Conservation (phyloP, 345 rosid species). For the Physaria fendleri region DNA sequence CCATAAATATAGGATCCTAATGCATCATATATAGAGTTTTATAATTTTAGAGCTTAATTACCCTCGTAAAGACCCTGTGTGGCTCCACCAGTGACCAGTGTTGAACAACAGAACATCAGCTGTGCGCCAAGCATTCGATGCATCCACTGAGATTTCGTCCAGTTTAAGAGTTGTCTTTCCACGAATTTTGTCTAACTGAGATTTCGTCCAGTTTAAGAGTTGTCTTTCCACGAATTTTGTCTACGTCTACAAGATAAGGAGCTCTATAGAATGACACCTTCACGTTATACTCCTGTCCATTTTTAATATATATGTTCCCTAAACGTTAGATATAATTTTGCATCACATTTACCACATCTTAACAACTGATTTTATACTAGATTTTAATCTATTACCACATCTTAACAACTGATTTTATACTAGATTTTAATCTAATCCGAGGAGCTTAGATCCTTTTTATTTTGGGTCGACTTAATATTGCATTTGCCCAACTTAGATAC, state of each 20-base stretch:
- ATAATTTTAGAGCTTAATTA: conserved; percentile 6
- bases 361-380: no score
- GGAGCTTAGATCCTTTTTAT: neutral
- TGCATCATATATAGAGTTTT: no score
- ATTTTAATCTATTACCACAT: no score
- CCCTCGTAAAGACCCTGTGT: conserved; percentile 75
- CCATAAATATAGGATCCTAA: no score
- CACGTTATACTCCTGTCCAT: conserved; percentile 80
- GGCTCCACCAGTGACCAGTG: conserved; percentile 99
- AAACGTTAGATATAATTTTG: no score
- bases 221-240: conserved; percentile 53
- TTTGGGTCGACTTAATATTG: no score
- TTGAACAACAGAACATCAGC: conserved; percentile 71
- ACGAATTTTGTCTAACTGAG: conserved; percentile 46
- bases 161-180: conserved; percentile 67
- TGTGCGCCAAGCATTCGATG: conserved; percentile 42
- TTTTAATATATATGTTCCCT: no score
- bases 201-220: conserved; percentile 64
- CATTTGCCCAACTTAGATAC: no score
- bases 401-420: no score
- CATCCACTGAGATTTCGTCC: conserved; percentile 62
- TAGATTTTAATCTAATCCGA: neutral
- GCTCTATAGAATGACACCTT: conserved; percentile 65
- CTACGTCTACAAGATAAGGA: conserved; percentile 84
- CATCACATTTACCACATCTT: no score